Base-by-base conservation (phyloP, 108 stramenopile species). In the Cyclotella distinguenda region DNA sequence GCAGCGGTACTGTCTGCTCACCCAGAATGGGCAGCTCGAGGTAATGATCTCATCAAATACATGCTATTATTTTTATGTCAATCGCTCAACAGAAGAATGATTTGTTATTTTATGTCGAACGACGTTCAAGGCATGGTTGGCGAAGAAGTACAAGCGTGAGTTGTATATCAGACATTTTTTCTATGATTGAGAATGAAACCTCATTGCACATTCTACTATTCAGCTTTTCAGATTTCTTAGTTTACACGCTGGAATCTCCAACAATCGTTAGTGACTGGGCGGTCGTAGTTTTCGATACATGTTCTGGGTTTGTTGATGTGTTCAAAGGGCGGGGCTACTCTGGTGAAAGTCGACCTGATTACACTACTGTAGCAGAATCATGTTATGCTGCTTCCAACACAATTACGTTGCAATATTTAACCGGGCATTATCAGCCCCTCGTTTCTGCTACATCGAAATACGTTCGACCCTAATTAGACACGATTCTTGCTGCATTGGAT, bases 171-270 rank as follows among this genome's bases (percentile, higher is more conserved):
- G 9, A 13, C 9, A 9, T 39, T 39, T 39, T 39, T 39, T 11
- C 38, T 39, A 13, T 11, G 9, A 39, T 39, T 13, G 9, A 9
- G 13, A 13, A 9, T 39, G 38, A 39, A 39, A 9, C 13, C 38
- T 39, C 13, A 11, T 39, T 39, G 6, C 27, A 9, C 35, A 18
- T 35, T 4, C 21, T 27, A 50, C 6, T 2, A 9, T 26, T 26
- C 4, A 62, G 84, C 84, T 85, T 85, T 55, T 80, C 82, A 1
- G 84, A 85, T 58, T 85, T 85, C 64, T 52, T 85, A 25, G 84
- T 85, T 16, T 85, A 85, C 44, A 51, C 67, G 4, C 66, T 85
- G 3, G 84, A 85, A 47, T 78, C 79, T 21, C 57, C 58, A 21
- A 80, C 81, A 15, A 49, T 82, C 8, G 18, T 85, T 16, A 80